These are phyloP conservation scores for Zychaea mexicana DNA, from an alignment of 371 early-diverging fungal species.

Conservation along the genomic window DNA sequence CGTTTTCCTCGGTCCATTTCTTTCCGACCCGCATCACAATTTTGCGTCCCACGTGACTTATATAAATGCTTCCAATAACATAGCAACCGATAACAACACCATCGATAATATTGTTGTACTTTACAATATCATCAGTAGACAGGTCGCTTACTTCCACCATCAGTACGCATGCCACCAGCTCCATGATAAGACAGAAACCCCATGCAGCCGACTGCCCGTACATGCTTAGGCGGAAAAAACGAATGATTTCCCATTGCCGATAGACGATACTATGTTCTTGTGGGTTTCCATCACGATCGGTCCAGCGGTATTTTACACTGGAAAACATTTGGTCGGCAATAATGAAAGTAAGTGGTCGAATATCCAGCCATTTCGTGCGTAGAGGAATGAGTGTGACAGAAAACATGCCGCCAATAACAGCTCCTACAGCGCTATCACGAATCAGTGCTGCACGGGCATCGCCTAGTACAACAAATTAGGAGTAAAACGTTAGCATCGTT, in stretches of 20 bases:
- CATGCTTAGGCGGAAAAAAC: slow-evolving; percentile 22
- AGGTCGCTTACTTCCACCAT: slow-evolving; percentile 35
- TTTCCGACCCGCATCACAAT: background rate
- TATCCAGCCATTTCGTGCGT: slow-evolving; percentile 29
- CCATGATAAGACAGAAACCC: slow-evolving; percentile 34
- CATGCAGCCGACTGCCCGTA: slow-evolving; percentile 25
- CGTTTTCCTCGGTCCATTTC: slow-evolving; percentile 11
- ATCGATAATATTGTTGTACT: slow-evolving; percentile 32
- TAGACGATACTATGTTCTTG: slow-evolving; percentile 20
- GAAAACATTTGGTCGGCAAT: slow-evolving; percentile 36
- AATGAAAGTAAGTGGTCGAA: slow-evolving; percentile 38
- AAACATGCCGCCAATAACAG: slow-evolving; percentile 43
- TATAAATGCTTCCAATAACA: slow-evolving; percentile 7
- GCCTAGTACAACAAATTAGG: slow-evolving; percentile 13
- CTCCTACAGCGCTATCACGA: slow-evolving; percentile 46
- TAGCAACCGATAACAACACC: slow-evolving; percentile 10
- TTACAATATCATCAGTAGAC: slow-evolving; percentile 32
- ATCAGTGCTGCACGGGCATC: slow-evolving; percentile 46
- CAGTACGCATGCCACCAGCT: slow-evolving; percentile 36
- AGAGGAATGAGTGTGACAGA: slow-evolving; percentile 47
- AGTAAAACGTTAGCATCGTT: too few relatives aligned
- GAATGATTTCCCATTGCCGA: slow-evolving; percentile 30
- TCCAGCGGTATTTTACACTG: slow-evolving; percentile 25
- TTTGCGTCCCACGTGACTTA: background rate
- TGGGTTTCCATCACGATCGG: slow-evolving; percentile 23